Evolutionary conservation across 352 stramenopile species (phyloP).

Genomic region (Pythium grandisporangium): DNA sequence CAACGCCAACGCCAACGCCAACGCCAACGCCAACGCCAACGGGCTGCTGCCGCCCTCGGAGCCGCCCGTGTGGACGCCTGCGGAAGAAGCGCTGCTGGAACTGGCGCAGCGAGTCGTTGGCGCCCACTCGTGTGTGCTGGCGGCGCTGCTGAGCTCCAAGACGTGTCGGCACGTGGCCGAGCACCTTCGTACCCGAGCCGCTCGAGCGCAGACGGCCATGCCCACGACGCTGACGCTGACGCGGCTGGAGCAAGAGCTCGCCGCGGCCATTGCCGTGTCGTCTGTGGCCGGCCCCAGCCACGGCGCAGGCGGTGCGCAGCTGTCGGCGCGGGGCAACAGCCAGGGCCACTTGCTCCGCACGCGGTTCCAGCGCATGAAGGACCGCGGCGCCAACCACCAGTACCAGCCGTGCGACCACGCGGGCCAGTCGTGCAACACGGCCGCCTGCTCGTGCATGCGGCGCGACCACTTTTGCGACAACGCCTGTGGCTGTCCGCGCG

Average conservation of each 20-base stretch:
- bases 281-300: too few relatives aligned
- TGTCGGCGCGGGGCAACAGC: conserved; percentile 38
- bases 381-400: conserved; percentile 67
- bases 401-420: conserved; percentile 61
- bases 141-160: conserved; percentile 25
- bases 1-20: too few relatives aligned
- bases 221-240: too few relatives aligned
- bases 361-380: conserved; percentile 71
- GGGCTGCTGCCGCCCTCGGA: too few relatives aligned
- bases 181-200: conserved; percentile 9
- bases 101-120: conserved; percentile 29
- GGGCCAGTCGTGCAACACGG: conserved; percentile 41
- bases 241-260: too few relatives aligned
- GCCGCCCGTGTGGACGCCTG: conserved; percentile 30
- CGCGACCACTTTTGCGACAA: conserved; percentile 76
- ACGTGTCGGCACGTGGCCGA: too few relatives aligned
- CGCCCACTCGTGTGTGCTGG: conserved; percentile 27
- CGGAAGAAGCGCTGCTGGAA: conserved; percentile 32
- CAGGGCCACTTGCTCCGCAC: conserved; percentile 61
- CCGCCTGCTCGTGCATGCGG: conserved; percentile 69
- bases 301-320: too few relatives aligned
- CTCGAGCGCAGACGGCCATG: not conserved
- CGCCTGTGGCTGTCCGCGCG: conserved; percentile 41
- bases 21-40: too few relatives aligned
- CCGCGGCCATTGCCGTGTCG: too few relatives aligned